Conservation (phyloP, 2,329 filamentous ascomycete genomes). For the Lachnellula suecica region DNA sequence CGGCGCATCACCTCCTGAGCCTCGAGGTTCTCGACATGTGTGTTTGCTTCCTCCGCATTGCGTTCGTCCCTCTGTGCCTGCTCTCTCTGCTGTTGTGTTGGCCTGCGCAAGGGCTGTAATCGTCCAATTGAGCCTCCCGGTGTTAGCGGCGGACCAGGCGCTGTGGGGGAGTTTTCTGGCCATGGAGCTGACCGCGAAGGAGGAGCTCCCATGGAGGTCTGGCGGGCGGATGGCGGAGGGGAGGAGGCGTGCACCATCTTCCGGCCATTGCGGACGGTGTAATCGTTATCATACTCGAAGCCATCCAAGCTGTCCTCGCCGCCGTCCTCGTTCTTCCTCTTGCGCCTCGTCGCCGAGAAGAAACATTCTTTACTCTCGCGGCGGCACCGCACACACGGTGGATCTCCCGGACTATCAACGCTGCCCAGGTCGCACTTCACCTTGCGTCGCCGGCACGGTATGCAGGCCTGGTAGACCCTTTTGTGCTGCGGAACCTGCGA, state of each 20-base stretch:
- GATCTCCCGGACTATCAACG: constrained; percentile 92
- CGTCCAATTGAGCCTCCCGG: constrained; percentile 66
- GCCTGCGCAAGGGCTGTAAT: constrained; percentile 64
- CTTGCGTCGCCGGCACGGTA: constrained; percentile 55
- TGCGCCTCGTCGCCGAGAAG: constrained; percentile 91
- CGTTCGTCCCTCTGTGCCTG: constrained; percentile 34
- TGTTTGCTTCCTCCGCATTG: constrained; percentile 53
- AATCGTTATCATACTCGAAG: constrained; percentile 50
- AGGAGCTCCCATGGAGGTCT: constrained; percentile 35
- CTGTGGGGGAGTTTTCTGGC: constrained; percentile 25
- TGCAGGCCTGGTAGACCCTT: constrained; percentile 43
- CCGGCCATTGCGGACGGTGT: constrained; percentile 70
- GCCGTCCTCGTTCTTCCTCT: constrained; percentile 73
- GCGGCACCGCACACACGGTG: constrained; percentile 89
- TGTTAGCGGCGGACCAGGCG: constrained; percentile 51
- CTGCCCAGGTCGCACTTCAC: constrained; percentile 60
- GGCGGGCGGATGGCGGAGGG: constrained; percentile 30
- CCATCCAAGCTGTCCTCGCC: constrained; percentile 46
- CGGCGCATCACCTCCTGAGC: constrained; percentile 63
- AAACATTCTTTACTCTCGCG: constrained; percentile 96
- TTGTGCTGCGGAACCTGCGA: constrained; percentile 31
- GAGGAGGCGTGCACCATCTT: constrained; percentile 55
- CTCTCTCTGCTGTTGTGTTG: constrained; percentile 41
- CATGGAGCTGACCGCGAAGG: constrained; percentile 36
- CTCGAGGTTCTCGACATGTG: constrained; percentile 63